These are phyloP conservation scores for Trypanosoma melophagium DNA, from an alignment of 208 protist genomes.

Conservation along the genomic window DNA sequence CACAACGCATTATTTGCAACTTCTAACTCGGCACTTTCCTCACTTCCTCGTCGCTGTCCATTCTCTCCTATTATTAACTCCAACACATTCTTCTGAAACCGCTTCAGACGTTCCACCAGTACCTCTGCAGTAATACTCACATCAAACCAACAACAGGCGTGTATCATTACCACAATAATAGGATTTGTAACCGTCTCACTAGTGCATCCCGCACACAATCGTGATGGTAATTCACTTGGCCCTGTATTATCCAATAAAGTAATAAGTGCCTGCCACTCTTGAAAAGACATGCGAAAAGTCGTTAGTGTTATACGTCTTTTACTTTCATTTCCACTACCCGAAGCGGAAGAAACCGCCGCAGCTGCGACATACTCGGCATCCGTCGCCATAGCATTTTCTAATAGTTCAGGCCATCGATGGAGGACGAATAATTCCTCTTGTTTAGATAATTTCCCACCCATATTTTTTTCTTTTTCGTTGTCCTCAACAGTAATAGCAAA, in stretches of 20 bases:
- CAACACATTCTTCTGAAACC: constrained; percentile 28
- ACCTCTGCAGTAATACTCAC: constrained; percentile 28
- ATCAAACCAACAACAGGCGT: constrained; percentile 59
- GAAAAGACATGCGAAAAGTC: constrained; percentile 56
- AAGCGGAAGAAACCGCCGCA: neutral
- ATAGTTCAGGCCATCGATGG: constrained; percentile 51
- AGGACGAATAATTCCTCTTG: constrained; percentile 76
- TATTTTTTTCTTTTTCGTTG: constrained; percentile 16
- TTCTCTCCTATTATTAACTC: neutral
- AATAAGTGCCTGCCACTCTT: constrained; percentile 75
- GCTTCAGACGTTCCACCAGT: constrained; percentile 35
- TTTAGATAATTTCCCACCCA: constrained; percentile 61
- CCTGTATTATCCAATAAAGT: constrained; percentile 37
- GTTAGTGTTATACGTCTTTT: constrained; percentile 9
- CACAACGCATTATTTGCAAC: constrained; percentile 21
- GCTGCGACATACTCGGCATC: constrained; percentile 22
- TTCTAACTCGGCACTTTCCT: constrained; percentile 26
- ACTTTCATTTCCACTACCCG: neutral
- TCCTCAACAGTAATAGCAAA: neutral
- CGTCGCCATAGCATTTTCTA: constrained; percentile 47
- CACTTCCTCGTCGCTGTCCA: neutral
- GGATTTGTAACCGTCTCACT: constrained; percentile 42
- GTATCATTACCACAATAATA: constrained; percentile 58
- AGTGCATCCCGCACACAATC: constrained; percentile 34
- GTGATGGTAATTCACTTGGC: constrained; percentile 36